Percentiles rank a stretch among this genome's conserved stretches.
phyloP scores from a whole-genome alignment of 192 early-diverging fungal genomes.

The Spizellomyces punctatus region DNA sequence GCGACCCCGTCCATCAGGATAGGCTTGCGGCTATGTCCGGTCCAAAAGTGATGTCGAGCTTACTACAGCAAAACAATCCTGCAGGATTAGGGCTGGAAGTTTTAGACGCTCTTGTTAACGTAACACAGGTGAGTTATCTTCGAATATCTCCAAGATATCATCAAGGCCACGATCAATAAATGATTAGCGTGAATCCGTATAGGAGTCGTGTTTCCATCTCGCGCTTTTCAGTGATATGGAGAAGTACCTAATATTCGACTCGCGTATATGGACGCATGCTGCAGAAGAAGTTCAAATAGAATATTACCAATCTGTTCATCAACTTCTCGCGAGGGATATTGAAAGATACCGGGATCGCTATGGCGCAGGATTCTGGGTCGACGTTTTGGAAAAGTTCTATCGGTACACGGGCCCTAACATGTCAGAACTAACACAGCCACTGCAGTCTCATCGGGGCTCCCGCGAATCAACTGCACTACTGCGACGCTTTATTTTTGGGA shows the following conservation, averaged over 20 bases:
- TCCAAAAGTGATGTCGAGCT: conserved; percentile 35
- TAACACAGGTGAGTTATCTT: conserved; percentile 23
- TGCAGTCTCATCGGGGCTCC: neutral
- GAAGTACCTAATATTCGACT: conserved; percentile 39
- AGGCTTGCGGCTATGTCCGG: conserved; percentile 39
- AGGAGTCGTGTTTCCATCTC: no score
- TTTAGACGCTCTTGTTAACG: conserved; percentile 38
- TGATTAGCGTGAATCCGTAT: no score
- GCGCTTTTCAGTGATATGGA: conserved; percentile 9
- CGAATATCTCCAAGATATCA: no score
- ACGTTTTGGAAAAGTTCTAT: conserved; percentile 44
- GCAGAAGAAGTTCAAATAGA: conserved; percentile 35
- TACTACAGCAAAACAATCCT: conserved; percentile 40
- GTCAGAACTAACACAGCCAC: neutral
- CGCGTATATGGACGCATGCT: conserved; percentile 39
- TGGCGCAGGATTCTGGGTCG: conserved; percentile 38
- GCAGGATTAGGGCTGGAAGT: conserved; percentile 32
- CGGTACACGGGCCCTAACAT: conserved; percentile 33
- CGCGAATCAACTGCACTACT: neutral
- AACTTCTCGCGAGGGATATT: conserved; percentile 18
- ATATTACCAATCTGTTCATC: conserved; percentile 33
- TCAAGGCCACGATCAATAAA: no score
- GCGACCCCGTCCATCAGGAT: conserved; percentile 34
- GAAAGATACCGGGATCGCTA: conserved; percentile 25
- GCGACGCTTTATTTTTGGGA: conserved; percentile 10